Percentiles rank a stretch among this genome's conserved stretches.
phyloP scores from a whole-genome alignment of 768 basidiomycete genomes.

The Lactarius akahatsu region DNA sequence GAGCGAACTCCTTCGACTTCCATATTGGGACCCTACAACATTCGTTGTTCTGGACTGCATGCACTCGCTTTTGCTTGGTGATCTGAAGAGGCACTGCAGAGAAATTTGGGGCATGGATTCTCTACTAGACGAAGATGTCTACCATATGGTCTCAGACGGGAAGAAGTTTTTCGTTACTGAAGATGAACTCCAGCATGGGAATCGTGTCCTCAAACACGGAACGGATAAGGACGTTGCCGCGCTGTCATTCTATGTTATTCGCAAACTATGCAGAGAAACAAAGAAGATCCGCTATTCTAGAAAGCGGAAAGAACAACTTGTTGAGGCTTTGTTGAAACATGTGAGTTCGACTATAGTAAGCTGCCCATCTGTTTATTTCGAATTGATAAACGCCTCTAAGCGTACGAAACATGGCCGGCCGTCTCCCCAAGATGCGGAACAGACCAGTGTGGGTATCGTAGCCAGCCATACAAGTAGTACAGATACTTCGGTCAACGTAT shows the following conservation, averaged over 20 bases:
- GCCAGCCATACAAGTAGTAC: too few species aligned
- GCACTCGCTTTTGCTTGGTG: slow-evolving; percentile 33
- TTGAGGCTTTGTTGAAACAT: too few species aligned
- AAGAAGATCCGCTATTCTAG: too few species aligned
- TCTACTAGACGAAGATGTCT: background rate
- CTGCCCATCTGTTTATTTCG: too few species aligned
- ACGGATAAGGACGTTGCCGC: background rate
- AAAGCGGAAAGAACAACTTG: too few species aligned
- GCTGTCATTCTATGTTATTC: background rate
- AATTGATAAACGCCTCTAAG: too few species aligned
- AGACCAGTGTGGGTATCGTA: too few species aligned
- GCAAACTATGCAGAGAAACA: too few species aligned
- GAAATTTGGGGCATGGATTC: slow-evolving; percentile 25
- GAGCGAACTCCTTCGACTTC: slow-evolving; percentile 35
- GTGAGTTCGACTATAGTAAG: too few species aligned
- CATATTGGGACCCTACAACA: slow-evolving; percentile 35
- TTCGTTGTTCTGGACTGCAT: slow-evolving; percentile 36
- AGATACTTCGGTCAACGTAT: too few species aligned
- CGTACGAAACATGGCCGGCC: too few species aligned
- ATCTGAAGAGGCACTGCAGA: slow-evolving; percentile 25
- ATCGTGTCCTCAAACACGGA: background rate
- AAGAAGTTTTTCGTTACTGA: background rate
- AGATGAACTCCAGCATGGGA: background rate
- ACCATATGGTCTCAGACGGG: background rate
- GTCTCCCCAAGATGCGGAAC: too few species aligned